Conservation (phyloP, 768 basidiomycete species). For the Dacryopinax spathularia region DNA sequence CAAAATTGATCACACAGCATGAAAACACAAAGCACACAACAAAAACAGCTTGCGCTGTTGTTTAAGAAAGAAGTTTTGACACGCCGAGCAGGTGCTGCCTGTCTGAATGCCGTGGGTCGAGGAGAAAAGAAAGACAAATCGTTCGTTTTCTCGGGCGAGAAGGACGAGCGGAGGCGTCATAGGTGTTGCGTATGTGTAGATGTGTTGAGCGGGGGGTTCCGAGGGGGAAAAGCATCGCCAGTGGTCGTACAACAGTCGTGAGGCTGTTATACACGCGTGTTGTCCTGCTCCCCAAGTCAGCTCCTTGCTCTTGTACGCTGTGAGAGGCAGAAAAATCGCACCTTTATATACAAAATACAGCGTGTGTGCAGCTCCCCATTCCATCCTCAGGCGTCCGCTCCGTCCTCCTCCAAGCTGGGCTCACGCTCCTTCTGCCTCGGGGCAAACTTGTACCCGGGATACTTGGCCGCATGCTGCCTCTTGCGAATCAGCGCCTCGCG, state of each 20-base stretch:
- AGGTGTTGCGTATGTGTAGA: background rate
- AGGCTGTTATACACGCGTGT: background rate
- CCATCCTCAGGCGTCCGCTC: background rate
- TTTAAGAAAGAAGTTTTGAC: background rate
- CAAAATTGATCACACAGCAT: background rate
- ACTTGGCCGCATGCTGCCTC: constrained; percentile 2
- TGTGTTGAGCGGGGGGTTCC: background rate
- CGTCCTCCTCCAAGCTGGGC: background rate
- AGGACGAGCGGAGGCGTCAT: background rate
- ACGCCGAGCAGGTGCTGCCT: too few relatives aligned
- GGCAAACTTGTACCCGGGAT: constrained; percentile 11
- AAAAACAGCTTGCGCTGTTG: background rate
- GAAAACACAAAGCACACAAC: background rate
- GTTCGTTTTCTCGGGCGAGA: background rate
- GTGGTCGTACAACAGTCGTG: constrained; percentile 2
- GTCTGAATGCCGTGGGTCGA: too few relatives aligned
- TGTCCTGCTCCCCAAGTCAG: too few relatives aligned
- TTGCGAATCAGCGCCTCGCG: constrained; percentile 4
- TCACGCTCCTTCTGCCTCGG: background rate
- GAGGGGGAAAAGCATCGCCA: background rate
- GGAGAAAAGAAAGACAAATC: too few relatives aligned
- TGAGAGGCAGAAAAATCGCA: too few relatives aligned
- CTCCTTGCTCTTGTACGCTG: too few relatives aligned
- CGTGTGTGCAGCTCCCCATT: background rate
- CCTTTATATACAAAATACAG: background rate